Conservation (phyloP, 2,329 filamentous ascomycete species). For the Xylariaceae sp. region DNA sequence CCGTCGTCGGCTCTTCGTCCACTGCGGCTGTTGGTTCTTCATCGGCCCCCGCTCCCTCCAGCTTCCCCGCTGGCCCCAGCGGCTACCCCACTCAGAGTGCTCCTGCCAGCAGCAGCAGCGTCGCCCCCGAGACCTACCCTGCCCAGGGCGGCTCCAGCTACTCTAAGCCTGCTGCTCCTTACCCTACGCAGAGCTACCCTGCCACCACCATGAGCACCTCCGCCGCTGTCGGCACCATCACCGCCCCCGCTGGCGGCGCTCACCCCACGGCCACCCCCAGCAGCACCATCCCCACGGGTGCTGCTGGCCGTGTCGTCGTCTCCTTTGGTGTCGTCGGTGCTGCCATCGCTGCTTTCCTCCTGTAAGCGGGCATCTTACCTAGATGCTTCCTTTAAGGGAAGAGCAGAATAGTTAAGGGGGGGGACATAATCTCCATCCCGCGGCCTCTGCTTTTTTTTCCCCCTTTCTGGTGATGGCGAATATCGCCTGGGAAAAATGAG, state of each 20-base stretch:
- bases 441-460: too few relatives aligned
- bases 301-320: conserved; percentile 16
- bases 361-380: conserved; percentile 13
- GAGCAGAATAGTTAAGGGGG: neutral
- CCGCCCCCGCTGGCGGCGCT: neutral
- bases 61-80: conserved; percentile 10
- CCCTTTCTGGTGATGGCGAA: conserved; percentile 8
- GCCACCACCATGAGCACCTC: conserved; percentile 14
- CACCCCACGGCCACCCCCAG: conserved; percentile 9
- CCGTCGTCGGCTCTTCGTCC: neutral
- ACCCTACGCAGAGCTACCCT: conserved; percentile 17
- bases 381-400: neutral
- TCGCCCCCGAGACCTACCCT: conserved; percentile 1
- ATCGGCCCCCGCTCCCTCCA: neutral
- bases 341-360: conserved; percentile 16
- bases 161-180: conserved; percentile 10
- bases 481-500: neutral
- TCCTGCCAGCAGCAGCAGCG: neutral
- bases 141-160: conserved; percentile 2
- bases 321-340: conserved; percentile 19
- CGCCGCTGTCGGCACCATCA: conserved; percentile 16
- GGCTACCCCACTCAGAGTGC: conserved; percentile 6
- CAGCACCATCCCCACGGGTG: conserved; percentile 18
- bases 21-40: neutral
- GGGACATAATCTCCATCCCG: neutral